Evolutionary conservation across 2,329 filamentous ascomycete species (phyloP).

Genomic region (Thielaviopsis euricoi): DNA sequence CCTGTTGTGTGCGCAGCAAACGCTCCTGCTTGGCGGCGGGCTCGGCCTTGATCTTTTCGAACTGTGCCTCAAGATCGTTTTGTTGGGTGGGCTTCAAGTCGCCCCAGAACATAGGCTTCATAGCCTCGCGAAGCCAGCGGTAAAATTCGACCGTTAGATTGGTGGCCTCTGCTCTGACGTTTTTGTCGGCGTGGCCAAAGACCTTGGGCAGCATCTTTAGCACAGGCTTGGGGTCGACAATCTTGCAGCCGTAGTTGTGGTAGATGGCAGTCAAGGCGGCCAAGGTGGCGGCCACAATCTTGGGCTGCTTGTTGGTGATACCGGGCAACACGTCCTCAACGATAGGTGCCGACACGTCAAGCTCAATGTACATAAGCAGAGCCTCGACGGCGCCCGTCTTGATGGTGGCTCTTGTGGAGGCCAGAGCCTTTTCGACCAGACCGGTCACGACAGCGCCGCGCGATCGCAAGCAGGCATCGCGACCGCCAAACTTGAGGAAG

Average conservation of each 20-base stretch:
- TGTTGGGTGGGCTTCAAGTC: constrained; percentile 94
- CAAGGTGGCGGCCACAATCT: constrained; percentile 59
- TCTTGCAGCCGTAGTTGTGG: constrained; percentile 88
- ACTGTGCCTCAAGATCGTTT: constrained; percentile 79
- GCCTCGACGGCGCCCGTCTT: constrained; percentile 80
- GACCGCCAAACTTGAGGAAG: constrained; percentile 81
- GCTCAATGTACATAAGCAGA: constrained; percentile 72
- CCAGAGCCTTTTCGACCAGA: constrained; percentile 80
- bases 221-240: constrained; percentile 80
- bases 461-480: constrained; percentile 63
- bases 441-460: constrained; percentile 57
- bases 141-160: constrained; percentile 88
- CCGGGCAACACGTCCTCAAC: constrained; percentile 79
- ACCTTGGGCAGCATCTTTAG: constrained; percentile 78
- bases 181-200: constrained; percentile 95
- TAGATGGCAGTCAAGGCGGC: constrained; percentile 68
- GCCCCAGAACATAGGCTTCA: constrained; percentile 95
- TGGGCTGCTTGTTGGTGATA: constrained; percentile 77
- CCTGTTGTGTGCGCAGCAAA: constrained; percentile 77
- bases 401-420: constrained; percentile 72
- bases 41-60: constrained; percentile 84
- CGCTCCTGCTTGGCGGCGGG: constrained; percentile 78
- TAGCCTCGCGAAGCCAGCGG: constrained; percentile 89
- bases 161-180: constrained; percentile 85
- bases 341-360: constrained; percentile 71